Conservation (phyloP, 768 basidiomycete genomes). For the Lactarius quietus region DNA sequence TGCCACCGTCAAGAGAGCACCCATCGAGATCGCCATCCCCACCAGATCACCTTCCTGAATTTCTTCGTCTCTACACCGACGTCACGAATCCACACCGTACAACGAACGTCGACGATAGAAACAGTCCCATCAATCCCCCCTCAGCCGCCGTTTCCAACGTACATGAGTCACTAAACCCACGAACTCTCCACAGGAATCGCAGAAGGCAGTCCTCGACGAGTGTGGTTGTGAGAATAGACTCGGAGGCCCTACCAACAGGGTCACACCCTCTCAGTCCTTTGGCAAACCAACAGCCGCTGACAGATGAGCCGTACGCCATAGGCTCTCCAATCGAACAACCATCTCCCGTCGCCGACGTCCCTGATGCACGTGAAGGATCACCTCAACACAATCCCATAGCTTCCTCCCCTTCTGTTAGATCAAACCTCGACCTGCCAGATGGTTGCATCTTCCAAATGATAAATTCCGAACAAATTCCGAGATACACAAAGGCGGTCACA, state of each 20-base stretch:
- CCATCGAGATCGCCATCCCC: not conserved
- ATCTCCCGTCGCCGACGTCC: not conserved
- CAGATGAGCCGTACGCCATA: not conserved
- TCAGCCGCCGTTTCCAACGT: not conserved
- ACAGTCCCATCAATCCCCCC: not conserved
- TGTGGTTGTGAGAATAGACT: not conserved
- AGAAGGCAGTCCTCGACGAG: slow-evolving; percentile 4
- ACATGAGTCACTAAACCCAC: no score
- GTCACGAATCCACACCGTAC: not conserved
- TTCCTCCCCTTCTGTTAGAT: not conserved
- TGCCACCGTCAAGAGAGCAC: not conserved
- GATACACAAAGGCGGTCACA: slow-evolving; percentile 7
- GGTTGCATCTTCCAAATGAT: slow-evolving; percentile 1
- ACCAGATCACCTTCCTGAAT: not conserved
- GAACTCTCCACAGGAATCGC: not conserved
- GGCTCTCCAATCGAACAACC: not conserved
- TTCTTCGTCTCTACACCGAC: not conserved
- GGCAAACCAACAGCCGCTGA: not conserved
- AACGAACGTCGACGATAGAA: not conserved
- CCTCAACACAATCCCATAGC: not conserved
- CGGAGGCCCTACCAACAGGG: slow-evolving; percentile 5
- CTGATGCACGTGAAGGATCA: no score
- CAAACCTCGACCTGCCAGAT: not conserved
- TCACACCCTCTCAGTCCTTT: not conserved
- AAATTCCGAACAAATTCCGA: slow-evolving; percentile 16